phyloP scores from a whole-genome alignment of 345 rosid species.

The Xanthoceras sorbifolium region DNA sequence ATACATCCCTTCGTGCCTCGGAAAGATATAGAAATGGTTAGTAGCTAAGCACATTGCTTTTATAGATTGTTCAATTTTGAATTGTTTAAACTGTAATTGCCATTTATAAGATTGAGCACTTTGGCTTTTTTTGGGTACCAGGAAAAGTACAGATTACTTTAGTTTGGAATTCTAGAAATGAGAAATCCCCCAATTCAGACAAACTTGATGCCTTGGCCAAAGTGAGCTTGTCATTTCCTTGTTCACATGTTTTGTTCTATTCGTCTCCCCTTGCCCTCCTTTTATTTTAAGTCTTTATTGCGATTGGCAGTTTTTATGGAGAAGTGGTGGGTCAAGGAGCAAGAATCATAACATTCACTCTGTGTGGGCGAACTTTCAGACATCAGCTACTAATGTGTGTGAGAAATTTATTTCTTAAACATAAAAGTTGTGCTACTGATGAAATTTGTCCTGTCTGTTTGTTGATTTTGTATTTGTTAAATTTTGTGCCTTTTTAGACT shows the following conservation, averaged over 20 bases:
- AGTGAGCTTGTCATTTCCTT: conserved; percentile 43
- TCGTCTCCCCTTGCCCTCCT: not conserved
- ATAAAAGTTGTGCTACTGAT: not conserved
- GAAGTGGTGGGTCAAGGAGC: conserved; percentile 76
- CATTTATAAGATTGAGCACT: conserved; percentile 11
- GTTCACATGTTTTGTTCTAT: not conserved
- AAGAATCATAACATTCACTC: conserved; percentile 66
- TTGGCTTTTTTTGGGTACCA: conserved; percentile 32
- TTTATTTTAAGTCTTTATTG: conserved; percentile 11
- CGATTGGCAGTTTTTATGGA: conserved; percentile 75
- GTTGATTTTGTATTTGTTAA: not conserved
- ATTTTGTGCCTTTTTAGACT: not conserved
- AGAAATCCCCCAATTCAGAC: conserved; percentile 61
- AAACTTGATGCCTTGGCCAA: conserved; percentile 73
- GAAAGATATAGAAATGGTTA: conserved; percentile 86
- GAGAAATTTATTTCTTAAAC: conserved; percentile 7
- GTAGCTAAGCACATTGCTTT: conserved; percentile 21
- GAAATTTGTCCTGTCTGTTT: not conserved
- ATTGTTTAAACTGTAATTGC: not conserved
- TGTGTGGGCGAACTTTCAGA: conserved; percentile 98
- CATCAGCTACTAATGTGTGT: conserved; percentile 89
- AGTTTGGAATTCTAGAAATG: conserved; percentile 95
- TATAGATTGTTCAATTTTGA: conserved; percentile 4
- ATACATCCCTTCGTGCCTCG: conserved; percentile 71
- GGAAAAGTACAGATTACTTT: conserved; percentile 87